Evolutionary conservation across 2,329 filamentous ascomycete species (phyloP).

Genomic region (Trichoderma sp.): DNA sequence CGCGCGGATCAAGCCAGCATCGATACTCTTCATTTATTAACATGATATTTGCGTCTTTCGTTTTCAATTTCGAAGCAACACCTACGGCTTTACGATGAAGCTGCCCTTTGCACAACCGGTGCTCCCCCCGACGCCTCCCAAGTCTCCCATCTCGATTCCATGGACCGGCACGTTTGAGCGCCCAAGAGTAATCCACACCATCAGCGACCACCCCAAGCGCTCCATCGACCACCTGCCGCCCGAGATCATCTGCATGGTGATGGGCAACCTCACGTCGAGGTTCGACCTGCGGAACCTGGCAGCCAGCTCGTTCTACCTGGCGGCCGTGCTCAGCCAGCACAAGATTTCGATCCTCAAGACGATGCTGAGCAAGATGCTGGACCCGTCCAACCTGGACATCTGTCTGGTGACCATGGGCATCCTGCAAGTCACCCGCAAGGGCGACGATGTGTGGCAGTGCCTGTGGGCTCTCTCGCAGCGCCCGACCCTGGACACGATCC

Average conservation of each 20-base stretch:
- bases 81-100: conserved; percentile 5
- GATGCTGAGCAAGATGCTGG: neutral
- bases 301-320: neutral
- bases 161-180: neutral
- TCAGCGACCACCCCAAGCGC: neutral
- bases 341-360: conserved; percentile 12
- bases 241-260: conserved; percentile 1
- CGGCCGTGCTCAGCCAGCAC: conserved; percentile 3
- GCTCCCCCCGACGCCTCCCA: neutral
- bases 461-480: conserved; percentile 9
- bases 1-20: conserved; percentile 7
- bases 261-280: neutral
- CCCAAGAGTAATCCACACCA: too few species aligned
- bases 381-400: conserved; percentile 14
- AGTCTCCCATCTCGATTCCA: neutral
- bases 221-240: conserved; percentile 1
- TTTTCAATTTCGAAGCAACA: conserved; percentile 5
- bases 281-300: conserved; percentile 4
- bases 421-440: conserved; percentile 1
- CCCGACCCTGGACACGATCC: conserved; percentile 17
- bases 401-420: conserved; percentile 22
- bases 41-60: conserved; percentile 11
- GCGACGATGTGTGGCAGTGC: conserved; percentile 2
- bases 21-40: neutral
- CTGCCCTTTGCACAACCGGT: neutral